Conservation (phyloP, 225 moss, liverwort and hornwort species). For the Climacium dendroides region DNA sequence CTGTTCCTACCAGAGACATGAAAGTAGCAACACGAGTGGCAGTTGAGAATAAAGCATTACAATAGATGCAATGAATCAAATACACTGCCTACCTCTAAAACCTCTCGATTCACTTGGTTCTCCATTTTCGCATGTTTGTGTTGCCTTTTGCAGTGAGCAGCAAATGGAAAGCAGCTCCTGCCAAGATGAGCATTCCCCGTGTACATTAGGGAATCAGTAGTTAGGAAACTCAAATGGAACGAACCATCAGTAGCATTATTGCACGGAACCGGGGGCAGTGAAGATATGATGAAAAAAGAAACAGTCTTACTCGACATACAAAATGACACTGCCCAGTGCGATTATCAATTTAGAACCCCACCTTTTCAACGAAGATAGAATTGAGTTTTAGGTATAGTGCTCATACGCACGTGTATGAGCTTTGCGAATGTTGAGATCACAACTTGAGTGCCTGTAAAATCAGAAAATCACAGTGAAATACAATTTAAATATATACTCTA, state of each 20-base stretch:
- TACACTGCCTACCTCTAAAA: neutral
- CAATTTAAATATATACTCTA: too few species aligned
- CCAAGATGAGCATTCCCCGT: too few species aligned
- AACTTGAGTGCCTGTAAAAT: too few species aligned
- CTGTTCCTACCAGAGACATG: neutral
- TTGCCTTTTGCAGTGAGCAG: neutral
- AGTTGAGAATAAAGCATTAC: neutral
- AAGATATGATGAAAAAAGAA: too few species aligned
- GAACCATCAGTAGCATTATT: neutral
- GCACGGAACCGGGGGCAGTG: too few species aligned
- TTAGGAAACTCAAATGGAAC: neutral
- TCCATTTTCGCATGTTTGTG: neutral
- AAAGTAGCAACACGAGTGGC: neutral
- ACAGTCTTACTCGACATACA: neutral
- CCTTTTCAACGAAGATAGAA: too few species aligned
- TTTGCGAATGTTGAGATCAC: too few species aligned
- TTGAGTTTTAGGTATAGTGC: neutral
- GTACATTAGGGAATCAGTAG: neutral
- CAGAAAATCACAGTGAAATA: too few species aligned
- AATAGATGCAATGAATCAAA: neutral
- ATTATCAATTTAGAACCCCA: too few species aligned
- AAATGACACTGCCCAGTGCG: neutral
- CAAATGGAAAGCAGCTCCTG: too few species aligned
- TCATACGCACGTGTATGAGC: neutral
- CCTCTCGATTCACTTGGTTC: neutral